phyloP scores from a whole-genome alignment of 352 stramenopile genomes.

The Vaucheria bursata region DNA sequence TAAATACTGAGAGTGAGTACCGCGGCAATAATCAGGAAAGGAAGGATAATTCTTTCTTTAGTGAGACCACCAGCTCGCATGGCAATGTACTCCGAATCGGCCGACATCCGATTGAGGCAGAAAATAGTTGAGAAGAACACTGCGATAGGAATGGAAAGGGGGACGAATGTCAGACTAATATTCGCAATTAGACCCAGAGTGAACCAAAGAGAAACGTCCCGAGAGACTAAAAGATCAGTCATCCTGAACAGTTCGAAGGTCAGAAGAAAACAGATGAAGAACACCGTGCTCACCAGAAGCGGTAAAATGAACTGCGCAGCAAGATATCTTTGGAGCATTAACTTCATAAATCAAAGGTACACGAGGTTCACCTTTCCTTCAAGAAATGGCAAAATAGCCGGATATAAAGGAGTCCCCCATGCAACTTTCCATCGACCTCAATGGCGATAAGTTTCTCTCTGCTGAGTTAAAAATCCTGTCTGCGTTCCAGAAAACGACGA shows the following conservation, averaged over 20 bases:
- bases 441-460: not conserved
- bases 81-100: not conserved
- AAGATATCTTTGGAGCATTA: not conserved
- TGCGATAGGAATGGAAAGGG: not conserved
- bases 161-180: not conserved
- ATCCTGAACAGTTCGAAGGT: not conserved
- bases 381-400: not conserved
- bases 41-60: not conserved
- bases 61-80: not conserved
- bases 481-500: not conserved
- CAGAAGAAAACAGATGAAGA: not conserved
- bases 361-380: not conserved
- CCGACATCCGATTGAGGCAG: not conserved
- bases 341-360: not conserved
- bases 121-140: not conserved
- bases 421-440: not conserved
- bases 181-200: not conserved
- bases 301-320: not conserved
- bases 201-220: not conserved
- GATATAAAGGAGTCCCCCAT: not conserved
- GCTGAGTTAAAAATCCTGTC: not conserved
- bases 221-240: not conserved
- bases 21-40: not conserved
- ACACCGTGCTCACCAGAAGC: not conserved
- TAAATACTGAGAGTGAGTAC: not conserved